These are phyloP conservation scores for Puya raimondii DNA, from an alignment of 176 grass and related monocot genomes.

Conservation along the genomic window DNA sequence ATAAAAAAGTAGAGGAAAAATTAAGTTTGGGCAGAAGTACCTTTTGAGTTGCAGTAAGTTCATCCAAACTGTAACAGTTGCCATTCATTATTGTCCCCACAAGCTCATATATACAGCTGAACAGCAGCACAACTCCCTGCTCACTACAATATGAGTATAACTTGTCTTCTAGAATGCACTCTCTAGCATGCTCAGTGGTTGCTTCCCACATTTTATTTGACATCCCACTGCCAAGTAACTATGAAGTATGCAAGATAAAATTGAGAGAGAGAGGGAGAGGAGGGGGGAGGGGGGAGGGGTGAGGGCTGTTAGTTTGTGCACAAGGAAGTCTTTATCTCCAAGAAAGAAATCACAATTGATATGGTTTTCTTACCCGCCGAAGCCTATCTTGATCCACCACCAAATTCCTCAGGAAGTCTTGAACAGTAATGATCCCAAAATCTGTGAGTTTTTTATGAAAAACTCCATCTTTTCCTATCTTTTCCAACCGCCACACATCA, in stretches of 20 bases:
- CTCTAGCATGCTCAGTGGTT: conserved; percentile 56
- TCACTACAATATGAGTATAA: conserved; percentile 56
- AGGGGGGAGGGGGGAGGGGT: background rate
- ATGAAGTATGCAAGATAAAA: background rate
- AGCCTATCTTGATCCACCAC: conserved; percentile 54
- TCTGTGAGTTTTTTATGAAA: conserved; percentile 79
- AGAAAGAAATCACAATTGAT: background rate
- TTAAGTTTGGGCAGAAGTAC: background rate
- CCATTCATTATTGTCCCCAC: conserved; percentile 40
- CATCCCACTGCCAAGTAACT: conserved; percentile 75
- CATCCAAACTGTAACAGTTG: conserved; percentile 38
- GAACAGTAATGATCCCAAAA: conserved; percentile 52
- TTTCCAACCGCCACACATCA: conserved; percentile 76
- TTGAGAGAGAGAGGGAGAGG: background rate
- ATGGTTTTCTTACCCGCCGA: conserved; percentile 38
- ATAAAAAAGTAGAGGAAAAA: background rate
- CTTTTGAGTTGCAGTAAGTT: conserved; percentile 45
- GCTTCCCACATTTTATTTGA: conserved; percentile 90
- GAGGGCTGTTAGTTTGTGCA: background rate
- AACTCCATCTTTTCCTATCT: conserved; percentile 79
- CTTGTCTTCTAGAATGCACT: conserved; percentile 54
- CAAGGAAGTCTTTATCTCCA: background rate
- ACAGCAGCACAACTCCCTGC: conserved; percentile 45
- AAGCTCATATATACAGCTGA: conserved; percentile 52
- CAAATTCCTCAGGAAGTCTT: conserved; percentile 75